phyloP scores from a whole-genome alignment of 148 eudicot species.

The Suaeda aralocaspica region DNA sequence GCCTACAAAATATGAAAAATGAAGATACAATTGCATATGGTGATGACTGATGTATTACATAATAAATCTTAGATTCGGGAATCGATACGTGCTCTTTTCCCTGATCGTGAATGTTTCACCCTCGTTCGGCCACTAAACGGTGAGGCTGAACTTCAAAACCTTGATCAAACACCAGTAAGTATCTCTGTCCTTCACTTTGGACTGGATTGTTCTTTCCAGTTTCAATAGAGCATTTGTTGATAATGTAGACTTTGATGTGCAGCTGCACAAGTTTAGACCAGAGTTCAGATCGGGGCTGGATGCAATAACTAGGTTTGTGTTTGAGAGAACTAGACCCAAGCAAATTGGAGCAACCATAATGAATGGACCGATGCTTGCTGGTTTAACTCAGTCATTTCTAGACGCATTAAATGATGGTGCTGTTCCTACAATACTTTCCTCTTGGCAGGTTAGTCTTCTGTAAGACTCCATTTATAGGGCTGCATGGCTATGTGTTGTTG shows the following conservation, averaged over 20 bases:
- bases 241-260: constrained; percentile 13
- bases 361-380: constrained; percentile 94
- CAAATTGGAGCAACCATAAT: constrained; percentile 83
- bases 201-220: constrained; percentile 8
- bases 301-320: constrained; percentile 81
- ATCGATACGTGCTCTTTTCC: constrained; percentile 94
- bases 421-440: constrained; percentile 91
- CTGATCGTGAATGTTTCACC: constrained; percentile 91
- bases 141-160: constrained; percentile 82
- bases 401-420: constrained; percentile 97
- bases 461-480: background rate
- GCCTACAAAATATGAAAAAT: too few species aligned
- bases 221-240: background rate
- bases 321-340: constrained; percentile 93
- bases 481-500: background rate
- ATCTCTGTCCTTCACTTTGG: constrained; percentile 9
- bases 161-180: constrained; percentile 81
- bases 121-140: constrained; percentile 87
- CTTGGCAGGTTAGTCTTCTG: constrained; percentile 74
- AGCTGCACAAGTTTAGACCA: constrained; percentile 83
- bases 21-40: background rate
- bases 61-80: constrained; percentile 65
- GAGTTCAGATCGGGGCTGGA: constrained; percentile 89
- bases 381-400: constrained; percentile 81
- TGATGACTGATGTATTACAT: constrained; percentile 11